Evolutionary conservation across 2,329 filamentous ascomycete genomes (phyloP), one percentile per base, ranked within the genome.

Genomic region (Parastagonospora nodorum): DNA sequence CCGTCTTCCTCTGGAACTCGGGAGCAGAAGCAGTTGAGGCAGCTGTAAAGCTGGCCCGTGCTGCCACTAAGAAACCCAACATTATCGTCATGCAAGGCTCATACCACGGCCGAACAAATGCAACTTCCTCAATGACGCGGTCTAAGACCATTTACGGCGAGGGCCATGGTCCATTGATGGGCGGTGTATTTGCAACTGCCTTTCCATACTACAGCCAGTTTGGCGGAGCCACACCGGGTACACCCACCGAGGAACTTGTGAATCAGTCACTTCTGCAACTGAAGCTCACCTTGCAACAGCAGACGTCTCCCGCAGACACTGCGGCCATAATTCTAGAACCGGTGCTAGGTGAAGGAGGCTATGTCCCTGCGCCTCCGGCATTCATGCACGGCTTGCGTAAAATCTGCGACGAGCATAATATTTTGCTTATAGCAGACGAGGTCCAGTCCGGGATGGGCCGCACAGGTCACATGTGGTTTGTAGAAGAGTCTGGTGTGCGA

Each of bases 371-470:
- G 1, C 65, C 64, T 16, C 59, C 65, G 1, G 59, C 50, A 8
- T 68, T 67, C 46, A 42, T 78, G 5, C 60, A 68, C 2, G 69
- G 67, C 8, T 59, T 78, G 9, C 64, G 75, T 4, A 67, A 76
- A 49, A 73, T 77, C 15, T 78, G 76, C 50, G 74, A 77, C 48
- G 73, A 75, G 55, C 64, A 78, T 63, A 71, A 72, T 35, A 77
- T 78, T 40, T 70, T 78, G 2, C 66, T 78, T 5, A 74, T 78
- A 4, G 59, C 60, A 10, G 76, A 78, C 47, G 76, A 78, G 48
- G 76, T 78, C 2, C 76, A 78, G 45, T 75, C 63, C 28, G 76
- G 76, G 8, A 77, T 75, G 56, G 76, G 75, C 2, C 68, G 76
- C 28, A 78, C 76, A 1, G 76, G 76, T 15, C 72, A 74, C 36